A percentile compares a stretch with the other conserved stretches of the same genome.
These are phyloP conservation scores for Sporothrix dimorphospora DNA, from an alignment of 2,329 filamentous ascomycete genomes.

Conservation along the genomic window DNA sequence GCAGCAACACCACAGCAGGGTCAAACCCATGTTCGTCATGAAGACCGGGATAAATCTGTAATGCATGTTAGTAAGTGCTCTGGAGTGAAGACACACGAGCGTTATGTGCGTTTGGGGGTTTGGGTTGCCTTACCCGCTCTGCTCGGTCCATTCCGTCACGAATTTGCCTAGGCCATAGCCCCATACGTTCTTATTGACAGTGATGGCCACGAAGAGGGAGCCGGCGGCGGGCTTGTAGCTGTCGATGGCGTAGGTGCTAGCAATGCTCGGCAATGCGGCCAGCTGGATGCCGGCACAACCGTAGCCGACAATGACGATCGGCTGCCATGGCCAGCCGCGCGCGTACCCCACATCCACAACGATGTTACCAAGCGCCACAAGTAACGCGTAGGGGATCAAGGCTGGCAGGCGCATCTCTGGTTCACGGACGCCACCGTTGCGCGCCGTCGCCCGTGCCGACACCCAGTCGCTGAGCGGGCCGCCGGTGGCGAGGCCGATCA, in stretches of 20 bases:
- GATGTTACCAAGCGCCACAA: conserved; percentile 51
- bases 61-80: too few relatives aligned
- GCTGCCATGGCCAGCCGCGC: conserved; percentile 51
- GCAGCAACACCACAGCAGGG: too few relatives aligned
- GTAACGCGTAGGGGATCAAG: conserved; percentile 49
- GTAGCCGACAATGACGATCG: conserved; percentile 54
- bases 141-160: too few relatives aligned
- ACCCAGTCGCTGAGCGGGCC: conserved; percentile 52
- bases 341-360: conserved; percentile 53
- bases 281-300: conserved; percentile 42
- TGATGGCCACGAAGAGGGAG: conserved; percentile 36
- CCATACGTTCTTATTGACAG: conserved; percentile 39
- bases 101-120: too few relatives aligned
- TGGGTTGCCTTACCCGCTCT: too few relatives aligned
- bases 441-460: conserved; percentile 43
- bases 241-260: conserved; percentile 63
- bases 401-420: conserved; percentile 53
- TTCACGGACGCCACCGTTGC: conserved; percentile 52
- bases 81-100: too few relatives aligned
- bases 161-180: conserved; percentile 29
- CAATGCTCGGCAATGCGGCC: conserved; percentile 59
- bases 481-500: conserved; percentile 47
- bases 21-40: too few relatives aligned
- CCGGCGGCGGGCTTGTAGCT: conserved; percentile 67
- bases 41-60: too few relatives aligned